phyloP scores from a whole-genome alignment of 208 protist species.

The Crithidia expoeki region DNA sequence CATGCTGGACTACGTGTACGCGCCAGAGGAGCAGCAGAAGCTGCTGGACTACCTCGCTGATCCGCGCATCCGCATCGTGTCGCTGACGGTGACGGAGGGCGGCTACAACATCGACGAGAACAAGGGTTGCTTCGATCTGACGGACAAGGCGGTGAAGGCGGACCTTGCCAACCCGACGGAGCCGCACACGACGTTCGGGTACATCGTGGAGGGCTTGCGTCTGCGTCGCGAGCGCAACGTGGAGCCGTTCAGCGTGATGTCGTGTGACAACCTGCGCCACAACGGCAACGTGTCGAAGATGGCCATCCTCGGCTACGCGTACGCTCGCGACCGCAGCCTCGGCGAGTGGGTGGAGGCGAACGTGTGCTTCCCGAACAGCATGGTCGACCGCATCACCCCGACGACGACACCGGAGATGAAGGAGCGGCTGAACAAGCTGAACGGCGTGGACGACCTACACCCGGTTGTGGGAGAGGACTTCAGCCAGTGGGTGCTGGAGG shows the following conservation, averaged over 20 bases:
- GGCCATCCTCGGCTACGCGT: constrained; percentile 36
- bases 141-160: constrained; percentile 26
- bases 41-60: constrained; percentile 35
- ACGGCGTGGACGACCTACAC: constrained; percentile 27
- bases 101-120: constrained; percentile 57
- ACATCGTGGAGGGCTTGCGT: constrained; percentile 46
- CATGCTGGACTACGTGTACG: constrained; percentile 44
- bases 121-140: constrained; percentile 40
- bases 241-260: constrained; percentile 52
- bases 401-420: constrained; percentile 33
- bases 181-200: constrained; percentile 45
- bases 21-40: constrained; percentile 30
- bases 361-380: constrained; percentile 44
- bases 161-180: constrained; percentile 32
- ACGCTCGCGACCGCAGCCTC: constrained; percentile 21
- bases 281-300: constrained; percentile 47
- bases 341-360: constrained; percentile 32
- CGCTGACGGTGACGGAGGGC: constrained; percentile 51
- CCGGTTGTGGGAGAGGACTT: constrained; percentile 52
- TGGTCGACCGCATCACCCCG: constrained; percentile 55
- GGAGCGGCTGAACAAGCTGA: constrained; percentile 30
- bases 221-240: constrained; percentile 24
- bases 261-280: constrained; percentile 54
- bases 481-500: constrained; percentile 49
- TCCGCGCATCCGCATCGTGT: constrained; percentile 43